Base-by-base conservation (phyloP, 495 filamentous ascomycete genomes). In the Filosporella fistucella region DNA sequence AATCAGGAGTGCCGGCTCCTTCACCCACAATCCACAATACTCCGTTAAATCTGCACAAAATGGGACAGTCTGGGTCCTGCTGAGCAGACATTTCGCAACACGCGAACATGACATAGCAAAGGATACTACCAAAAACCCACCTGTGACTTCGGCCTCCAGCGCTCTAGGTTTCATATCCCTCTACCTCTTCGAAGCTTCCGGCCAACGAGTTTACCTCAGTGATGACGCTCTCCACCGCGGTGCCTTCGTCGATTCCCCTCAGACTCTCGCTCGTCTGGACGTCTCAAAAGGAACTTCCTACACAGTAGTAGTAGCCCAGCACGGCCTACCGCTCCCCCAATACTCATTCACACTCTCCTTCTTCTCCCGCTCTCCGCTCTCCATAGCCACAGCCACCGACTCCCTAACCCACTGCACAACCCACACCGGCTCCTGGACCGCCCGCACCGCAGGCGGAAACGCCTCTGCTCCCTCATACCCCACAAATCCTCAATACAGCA, bases 161-260 rank as follows among this genome's bases (percentile, higher is more conserved):
- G 62, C 65, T 30, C 65, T 74, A 10, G 89, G 89, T 2, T 96
- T 90, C 65, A 95, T 96, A 55, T 86, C 86, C 46, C 73, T 98
- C 28, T 89, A 88, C 54, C 75, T 89, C 1, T 97, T 89, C 56
- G 73, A 80, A 21, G 77, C 76, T 30, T 66, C 75, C n/a, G 89
- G 89, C n/a, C 70, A 81, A 21, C 73, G 82, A 33, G 81, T 96
- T 1, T 82, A 85, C 25, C 64, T 90, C 11, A 79, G 74, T 42
- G 86, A 91, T 42, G 76, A 73, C 9, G 72, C 79, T 16, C 61
- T 86, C 4, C 69, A 85, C 54, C 76, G 82, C 33, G 83, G 85
- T 1, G 82, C 86, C n/a, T 95, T 85, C 54, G 90, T 97, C 28
- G 91, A 96, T 62, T 91, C 90, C 1, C 89, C 91, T 11, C 95